These are phyloP conservation scores for Pythium insidiosum DNA, from an alignment of 352 stramenopile species.

Conservation along the genomic window DNA sequence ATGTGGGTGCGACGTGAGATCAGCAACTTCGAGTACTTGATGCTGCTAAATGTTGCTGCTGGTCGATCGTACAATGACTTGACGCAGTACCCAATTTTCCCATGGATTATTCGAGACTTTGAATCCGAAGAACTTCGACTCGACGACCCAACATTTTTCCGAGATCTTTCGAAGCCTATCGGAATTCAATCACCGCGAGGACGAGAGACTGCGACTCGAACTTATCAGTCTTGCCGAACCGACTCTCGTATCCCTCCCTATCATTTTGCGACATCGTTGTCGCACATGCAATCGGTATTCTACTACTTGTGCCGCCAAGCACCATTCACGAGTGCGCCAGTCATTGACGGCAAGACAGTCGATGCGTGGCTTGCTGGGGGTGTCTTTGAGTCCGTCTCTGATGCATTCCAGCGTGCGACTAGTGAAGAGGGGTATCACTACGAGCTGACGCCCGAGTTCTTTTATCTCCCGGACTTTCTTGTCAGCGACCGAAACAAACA, in stretches of 20 bases:
- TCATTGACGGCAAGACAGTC: slow-evolving; percentile 14
- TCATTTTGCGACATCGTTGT: slow-evolving; percentile 68
- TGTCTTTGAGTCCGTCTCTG: slow-evolving; percentile 53
- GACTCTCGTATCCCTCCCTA: slow-evolving; percentile 55
- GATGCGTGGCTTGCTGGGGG: slow-evolving; percentile 4
- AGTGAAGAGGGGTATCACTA: slow-evolving; percentile 50
- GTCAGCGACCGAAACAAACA: slow-evolving; percentile 60
- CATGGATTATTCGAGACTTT: slow-evolving; percentile 98
- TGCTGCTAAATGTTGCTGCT: slow-evolving; percentile 93
- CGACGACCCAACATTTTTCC: slow-evolving; percentile 88
- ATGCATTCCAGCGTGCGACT: slow-evolving; percentile 48
- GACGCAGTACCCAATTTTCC: slow-evolving; percentile 98
- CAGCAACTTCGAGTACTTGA: slow-evolving; percentile 95
- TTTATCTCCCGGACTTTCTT: slow-evolving; percentile 69
- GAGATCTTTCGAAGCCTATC: slow-evolving; percentile 96
- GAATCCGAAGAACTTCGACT: slow-evolving; percentile 90
- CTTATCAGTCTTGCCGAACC: slow-evolving; percentile 32
- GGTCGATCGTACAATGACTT: slow-evolving; percentile 96
- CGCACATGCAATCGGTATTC: slow-evolving; percentile 60
- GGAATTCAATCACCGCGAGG: slow-evolving; percentile 76
- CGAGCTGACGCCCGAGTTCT: slow-evolving; percentile 78
- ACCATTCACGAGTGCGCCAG: slow-evolving; percentile 51
- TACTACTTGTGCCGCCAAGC: slow-evolving; percentile 68
- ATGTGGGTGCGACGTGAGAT: slow-evolving; percentile 85
- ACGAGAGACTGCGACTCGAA: slow-evolving; percentile 31